phyloP scores from a whole-genome alignment of 306 rosid genomes.

The Ammopiptanthus mongolicus region DNA sequence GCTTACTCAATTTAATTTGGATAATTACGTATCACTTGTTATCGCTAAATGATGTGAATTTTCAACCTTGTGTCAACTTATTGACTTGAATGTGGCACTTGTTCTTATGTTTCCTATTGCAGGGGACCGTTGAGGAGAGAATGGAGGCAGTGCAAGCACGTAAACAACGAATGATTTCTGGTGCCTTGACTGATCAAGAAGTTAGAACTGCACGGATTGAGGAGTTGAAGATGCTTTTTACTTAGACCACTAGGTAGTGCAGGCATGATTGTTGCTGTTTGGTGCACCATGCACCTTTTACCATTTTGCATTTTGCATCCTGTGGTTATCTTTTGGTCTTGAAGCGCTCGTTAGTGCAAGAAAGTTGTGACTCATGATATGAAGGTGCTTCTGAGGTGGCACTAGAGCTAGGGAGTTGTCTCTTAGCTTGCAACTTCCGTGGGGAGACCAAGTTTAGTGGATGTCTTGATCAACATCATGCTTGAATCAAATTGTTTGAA shows the following conservation, averaged over 20 bases:
- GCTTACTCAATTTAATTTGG: no score
- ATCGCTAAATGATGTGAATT: constrained; percentile 10
- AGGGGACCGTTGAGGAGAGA: constrained; percentile 94
- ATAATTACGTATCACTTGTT: constrained; percentile 2
- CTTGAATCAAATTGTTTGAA: neutral
- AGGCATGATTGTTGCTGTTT: neutral
- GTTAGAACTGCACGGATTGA: constrained; percentile 88
- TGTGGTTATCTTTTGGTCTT: constrained; percentile 4
- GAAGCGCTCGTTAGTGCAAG: constrained; percentile 6
- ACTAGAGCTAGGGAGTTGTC: neutral
- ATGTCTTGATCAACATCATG: neutral
- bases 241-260: constrained; percentile 30
- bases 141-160: constrained; percentile 98
- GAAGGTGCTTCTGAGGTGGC: constrained; percentile 18
- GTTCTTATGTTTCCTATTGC: constrained; percentile 22
- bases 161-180: constrained; percentile 81
- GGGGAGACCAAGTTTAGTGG: neutral
- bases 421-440: neutral
- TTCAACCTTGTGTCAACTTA: neutral
- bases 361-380: neutral
- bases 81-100: constrained; percentile 2
- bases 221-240: constrained; percentile 90
- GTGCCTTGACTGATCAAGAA: constrained; percentile 97
- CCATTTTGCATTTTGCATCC: neutral
- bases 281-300: constrained; percentile 13